Evolutionary conservation across 345 rosid species (phyloP).

Genomic region (Boechera retrofracta): DNA sequence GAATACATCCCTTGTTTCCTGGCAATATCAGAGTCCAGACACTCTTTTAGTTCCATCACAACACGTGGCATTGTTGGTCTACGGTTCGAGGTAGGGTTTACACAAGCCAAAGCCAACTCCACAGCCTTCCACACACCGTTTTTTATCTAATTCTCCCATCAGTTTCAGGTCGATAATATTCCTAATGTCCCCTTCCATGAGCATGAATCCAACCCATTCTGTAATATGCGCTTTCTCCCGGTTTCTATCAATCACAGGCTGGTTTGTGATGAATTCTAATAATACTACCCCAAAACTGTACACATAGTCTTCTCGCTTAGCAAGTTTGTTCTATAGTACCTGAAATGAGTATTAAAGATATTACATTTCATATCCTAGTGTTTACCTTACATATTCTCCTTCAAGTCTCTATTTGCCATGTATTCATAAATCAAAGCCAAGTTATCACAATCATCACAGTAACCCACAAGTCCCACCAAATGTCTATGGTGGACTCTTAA

Average conservation of each 20-base stretch:
- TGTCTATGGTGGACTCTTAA: constrained; percentile 50
- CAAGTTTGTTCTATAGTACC: constrained; percentile 42
- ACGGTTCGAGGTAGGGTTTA: constrained; percentile 31
- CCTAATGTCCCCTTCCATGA: constrained; percentile 48
- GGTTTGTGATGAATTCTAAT: constrained; percentile 49
- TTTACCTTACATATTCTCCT: constrained; percentile 47
- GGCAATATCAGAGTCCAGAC: constrained; percentile 43
- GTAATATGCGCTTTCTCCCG: constrained; percentile 33
- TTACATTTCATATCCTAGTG: neutral
- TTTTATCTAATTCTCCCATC: constrained; percentile 39
- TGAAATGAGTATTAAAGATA: constrained; percentile 10
- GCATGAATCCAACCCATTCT: constrained; percentile 46
- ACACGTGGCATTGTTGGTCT: constrained; percentile 53
- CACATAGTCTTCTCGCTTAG: constrained; percentile 51
- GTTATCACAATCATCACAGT: constrained; percentile 55
- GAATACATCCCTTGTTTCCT: constrained; percentile 33
- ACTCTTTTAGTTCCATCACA: constrained; percentile 49
- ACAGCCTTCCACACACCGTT: constrained; percentile 55
- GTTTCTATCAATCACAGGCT: constrained; percentile 31
- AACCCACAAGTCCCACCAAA: constrained; percentile 58
- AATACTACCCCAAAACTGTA: constrained; percentile 59
- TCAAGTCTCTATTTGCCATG: constrained; percentile 64
- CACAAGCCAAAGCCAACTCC: constrained; percentile 61
- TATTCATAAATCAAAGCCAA: constrained; percentile 61
- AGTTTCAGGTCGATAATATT: constrained; percentile 52